Evolutionary conservation across 2,329 filamentous ascomycete genomes (phyloP).

Genomic region (Alternaria arbusti): DNA sequence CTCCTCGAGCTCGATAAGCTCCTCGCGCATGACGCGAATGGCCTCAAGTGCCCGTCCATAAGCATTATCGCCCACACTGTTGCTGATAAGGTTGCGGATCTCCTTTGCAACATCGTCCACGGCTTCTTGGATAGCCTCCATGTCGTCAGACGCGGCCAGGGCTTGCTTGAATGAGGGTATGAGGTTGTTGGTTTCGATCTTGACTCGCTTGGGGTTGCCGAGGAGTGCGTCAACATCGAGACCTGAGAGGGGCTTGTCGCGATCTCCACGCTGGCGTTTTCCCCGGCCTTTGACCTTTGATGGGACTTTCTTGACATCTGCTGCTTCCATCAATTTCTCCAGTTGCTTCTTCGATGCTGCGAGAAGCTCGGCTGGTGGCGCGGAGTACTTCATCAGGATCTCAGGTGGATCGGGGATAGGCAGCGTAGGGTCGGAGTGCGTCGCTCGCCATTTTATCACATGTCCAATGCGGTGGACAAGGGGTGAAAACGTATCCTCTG

Average conservation of each 20-base stretch:
- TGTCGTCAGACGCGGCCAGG: slow-evolving; percentile 65
- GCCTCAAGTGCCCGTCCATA: slow-evolving; percentile 79
- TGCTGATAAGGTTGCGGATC: slow-evolving; percentile 70
- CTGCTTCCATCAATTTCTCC: slow-evolving; percentile 68
- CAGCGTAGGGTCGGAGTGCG: slow-evolving; percentile 72
- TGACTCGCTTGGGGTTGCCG: slow-evolving; percentile 61
- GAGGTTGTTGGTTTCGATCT: slow-evolving; percentile 73
- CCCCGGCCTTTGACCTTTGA: slow-evolving; percentile 75
- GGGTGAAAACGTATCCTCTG: slow-evolving; percentile 85
- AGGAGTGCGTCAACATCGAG: slow-evolving; percentile 86
- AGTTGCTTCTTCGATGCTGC: slow-evolving; percentile 64
- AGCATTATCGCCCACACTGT: slow-evolving; percentile 76
- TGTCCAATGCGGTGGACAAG: slow-evolving; percentile 87
- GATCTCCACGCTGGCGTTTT: slow-evolving; percentile 67
- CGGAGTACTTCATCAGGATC: slow-evolving; percentile 72
- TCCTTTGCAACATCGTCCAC: slow-evolving; percentile 77
- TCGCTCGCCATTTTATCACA: slow-evolving; percentile 81
- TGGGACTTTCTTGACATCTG: slow-evolving; percentile 83
- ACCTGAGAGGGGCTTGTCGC: slow-evolving; percentile 83
- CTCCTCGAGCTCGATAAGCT: slow-evolving; percentile 77
- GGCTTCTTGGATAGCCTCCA: slow-evolving; percentile 69
- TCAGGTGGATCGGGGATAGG: slow-evolving; percentile 56
- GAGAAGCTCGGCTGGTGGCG: slow-evolving; percentile 72
- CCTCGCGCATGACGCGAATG: slow-evolving; percentile 77
- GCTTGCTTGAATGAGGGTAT: slow-evolving; percentile 90